phyloP scores from a whole-genome alignment of 768 basidiomycete species.

The Pulveroboletus sp. region DNA sequence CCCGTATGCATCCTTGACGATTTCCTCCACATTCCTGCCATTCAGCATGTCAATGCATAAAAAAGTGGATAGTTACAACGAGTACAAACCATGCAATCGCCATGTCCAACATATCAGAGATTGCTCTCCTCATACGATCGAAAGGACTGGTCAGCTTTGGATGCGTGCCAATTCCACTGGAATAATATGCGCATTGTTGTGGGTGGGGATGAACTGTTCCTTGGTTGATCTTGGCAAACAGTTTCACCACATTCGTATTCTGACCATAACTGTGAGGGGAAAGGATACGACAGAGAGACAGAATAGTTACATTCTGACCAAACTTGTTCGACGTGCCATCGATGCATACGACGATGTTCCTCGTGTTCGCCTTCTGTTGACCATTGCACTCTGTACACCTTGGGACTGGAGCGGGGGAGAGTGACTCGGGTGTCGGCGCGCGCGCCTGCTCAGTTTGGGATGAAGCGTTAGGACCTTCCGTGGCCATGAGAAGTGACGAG shows the following conservation, averaged over 20 bases:
- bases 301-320: no score
- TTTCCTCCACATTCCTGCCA: neutral
- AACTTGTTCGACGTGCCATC: neutral
- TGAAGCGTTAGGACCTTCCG: no score
- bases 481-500: no score
- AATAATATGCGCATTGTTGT: slow-evolving; percentile 13
- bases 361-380: neutral
- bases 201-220: neutral
- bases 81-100: slow-evolving; percentile 1
- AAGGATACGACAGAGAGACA: neutral
- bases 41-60: neutral
- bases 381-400: no score
- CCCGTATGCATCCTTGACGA: no score
- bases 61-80: no score
- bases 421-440: no score
- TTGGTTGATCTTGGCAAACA: slow-evolving; percentile 23
- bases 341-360: slow-evolving; percentile 32
- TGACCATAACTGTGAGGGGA: neutral
- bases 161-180: slow-evolving; percentile 26
- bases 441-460: no score
- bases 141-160: neutral
- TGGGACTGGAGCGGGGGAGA: no score
- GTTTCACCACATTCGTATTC: slow-evolving; percentile 13
- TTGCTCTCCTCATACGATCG: neutral
- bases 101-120: neutral